These are phyloP conservation scores for Pichia exigua DNA, from an alignment of 805 yeast genomes.

Conservation along the genomic window DNA sequence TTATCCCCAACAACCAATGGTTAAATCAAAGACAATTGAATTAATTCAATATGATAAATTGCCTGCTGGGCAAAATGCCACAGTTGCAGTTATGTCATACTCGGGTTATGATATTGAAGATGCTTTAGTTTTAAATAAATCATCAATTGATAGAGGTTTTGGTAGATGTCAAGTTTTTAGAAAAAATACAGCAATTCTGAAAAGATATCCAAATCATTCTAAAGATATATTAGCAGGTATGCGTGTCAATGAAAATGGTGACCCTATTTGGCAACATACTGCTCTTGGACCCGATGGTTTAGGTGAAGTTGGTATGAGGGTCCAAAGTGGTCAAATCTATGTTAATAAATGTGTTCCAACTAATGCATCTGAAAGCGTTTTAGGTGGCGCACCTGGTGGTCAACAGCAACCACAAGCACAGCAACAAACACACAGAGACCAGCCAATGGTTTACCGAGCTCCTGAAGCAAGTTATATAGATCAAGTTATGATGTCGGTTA, in stretches of 20 bases:
- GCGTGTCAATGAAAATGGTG: slow-evolving; percentile 74
- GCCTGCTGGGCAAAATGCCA: slow-evolving; percentile 98
- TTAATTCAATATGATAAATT: slow-evolving; percentile 89
- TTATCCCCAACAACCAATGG: slow-evolving; percentile 99
- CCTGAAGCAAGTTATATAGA: slow-evolving; percentile 95
- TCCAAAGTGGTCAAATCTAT: slow-evolving; percentile 89
- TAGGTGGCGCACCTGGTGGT: slow-evolving; percentile 31
- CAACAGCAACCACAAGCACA: slow-evolving; percentile 12
- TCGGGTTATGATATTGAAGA: slow-evolving; percentile 99
- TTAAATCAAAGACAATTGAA: slow-evolving; percentile 93
- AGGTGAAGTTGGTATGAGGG: slow-evolving; percentile 89
- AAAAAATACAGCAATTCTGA: slow-evolving; percentile 82
- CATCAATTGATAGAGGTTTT: slow-evolving; percentile 92
- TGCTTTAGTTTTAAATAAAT: slow-evolving; percentile 89
- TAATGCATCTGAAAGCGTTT: slow-evolving; percentile 63
- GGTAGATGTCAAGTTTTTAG: slow-evolving; percentile 96
- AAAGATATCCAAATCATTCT: slow-evolving; percentile 89
- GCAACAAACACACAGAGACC: slow-evolving; percentile 63
- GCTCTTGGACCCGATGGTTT: slow-evolving; percentile 91
- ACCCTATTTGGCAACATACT: slow-evolving; percentile 79
- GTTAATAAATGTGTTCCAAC: slow-evolving; percentile 90
- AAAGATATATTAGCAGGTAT: slow-evolving; percentile 87
- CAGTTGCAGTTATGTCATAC: slow-evolving; percentile 98
- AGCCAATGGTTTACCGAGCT: slow-evolving; percentile 86
- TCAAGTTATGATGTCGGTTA: slow-evolving; percentile 94